Evolutionary conservation across 352 stramenopile species (phyloP).

Genomic region (Phytopythium ostracodes): DNA sequence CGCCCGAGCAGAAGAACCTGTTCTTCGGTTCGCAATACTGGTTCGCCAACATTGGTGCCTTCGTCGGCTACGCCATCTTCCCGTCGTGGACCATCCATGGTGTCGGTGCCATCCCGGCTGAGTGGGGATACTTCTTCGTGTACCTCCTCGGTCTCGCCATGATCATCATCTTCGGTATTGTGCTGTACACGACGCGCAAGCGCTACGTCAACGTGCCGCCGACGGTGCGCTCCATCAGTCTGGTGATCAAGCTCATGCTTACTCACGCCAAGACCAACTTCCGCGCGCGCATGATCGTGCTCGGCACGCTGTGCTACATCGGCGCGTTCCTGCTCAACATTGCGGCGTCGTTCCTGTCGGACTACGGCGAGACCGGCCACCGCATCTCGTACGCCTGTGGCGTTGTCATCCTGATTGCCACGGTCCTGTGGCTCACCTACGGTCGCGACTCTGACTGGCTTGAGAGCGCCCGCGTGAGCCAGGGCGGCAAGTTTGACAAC

Average conservation of each 20-base stretch:
- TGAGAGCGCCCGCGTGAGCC: conserved; percentile 25
- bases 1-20: conserved; percentile 31
- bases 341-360: conserved; percentile 37
- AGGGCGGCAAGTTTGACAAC: conserved; percentile 32
- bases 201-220: conserved; percentile 44
- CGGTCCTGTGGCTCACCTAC: conserved; percentile 33
- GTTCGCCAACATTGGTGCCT: conserved; percentile 61
- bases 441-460: conserved; percentile 36
- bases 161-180: conserved; percentile 25
- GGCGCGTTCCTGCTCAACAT: conserved; percentile 38
- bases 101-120: conserved; percentile 37
- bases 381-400: conserved; percentile 36
- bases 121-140: conserved; percentile 73
- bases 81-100: conserved; percentile 66
- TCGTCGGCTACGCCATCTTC: conserved; percentile 68
- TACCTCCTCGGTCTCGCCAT: conserved; percentile 45
- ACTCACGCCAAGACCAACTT: conserved; percentile 15
- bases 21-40: conserved; percentile 85
- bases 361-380: conserved; percentile 23
- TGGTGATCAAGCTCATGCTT: conserved; percentile 28
- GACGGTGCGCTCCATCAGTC: conserved; percentile 28
- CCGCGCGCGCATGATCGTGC: conserved; percentile 22
- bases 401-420: conserved; percentile 29
- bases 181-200: conserved; percentile 25
- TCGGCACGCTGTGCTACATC: conserved; percentile 27